Evolutionary conservation across 208 protist species (phyloP).

Genomic region (Angomonas desouzai): DNA sequence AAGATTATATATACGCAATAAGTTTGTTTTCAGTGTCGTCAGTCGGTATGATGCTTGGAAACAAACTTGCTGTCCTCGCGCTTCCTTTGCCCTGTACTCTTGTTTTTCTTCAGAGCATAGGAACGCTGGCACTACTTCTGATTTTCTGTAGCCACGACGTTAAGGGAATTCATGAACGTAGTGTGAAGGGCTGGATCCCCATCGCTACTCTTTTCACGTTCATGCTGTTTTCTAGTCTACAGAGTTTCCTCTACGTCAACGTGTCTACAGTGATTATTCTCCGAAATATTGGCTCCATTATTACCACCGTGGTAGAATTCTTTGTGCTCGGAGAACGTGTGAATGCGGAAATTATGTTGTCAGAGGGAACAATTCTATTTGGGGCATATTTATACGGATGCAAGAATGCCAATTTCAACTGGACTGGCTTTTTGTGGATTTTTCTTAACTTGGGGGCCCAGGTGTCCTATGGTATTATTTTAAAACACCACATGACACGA

Average conservation of each 20-base stretch:
- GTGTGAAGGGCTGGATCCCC: constrained; percentile 22
- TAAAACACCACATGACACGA: constrained; percentile 11
- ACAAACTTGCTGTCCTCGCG: constrained; percentile 4
- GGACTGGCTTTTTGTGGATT: constrained; percentile 8
- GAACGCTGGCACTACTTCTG: background rate
- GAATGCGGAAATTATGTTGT: constrained; percentile 10
- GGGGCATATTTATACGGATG: constrained; percentile 10
- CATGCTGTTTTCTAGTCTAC: constrained; percentile 39
- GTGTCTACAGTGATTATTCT: constrained; percentile 13
- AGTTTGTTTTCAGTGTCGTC: constrained; percentile 8
- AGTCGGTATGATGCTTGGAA: constrained; percentile 11
- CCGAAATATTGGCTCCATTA: constrained; percentile 8
- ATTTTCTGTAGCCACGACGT: background rate
- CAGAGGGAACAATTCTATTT: background rate
- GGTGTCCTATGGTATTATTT: constrained; percentile 5
- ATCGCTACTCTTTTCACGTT: constrained; percentile 29
- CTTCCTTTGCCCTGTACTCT: constrained; percentile 2
- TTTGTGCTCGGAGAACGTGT: constrained; percentile 5
- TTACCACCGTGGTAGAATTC: constrained; percentile 10
- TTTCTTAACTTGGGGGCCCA: constrained; percentile 5
- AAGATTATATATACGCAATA: constrained; percentile 4
- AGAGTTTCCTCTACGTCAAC: constrained; percentile 35
- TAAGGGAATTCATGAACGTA: background rate
- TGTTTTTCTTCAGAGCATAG: constrained; percentile 12
- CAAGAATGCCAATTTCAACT: constrained; percentile 14